Base-by-base conservation (phyloP, 768 basidiomycete species). In the Auriscalpium vulgare region DNA sequence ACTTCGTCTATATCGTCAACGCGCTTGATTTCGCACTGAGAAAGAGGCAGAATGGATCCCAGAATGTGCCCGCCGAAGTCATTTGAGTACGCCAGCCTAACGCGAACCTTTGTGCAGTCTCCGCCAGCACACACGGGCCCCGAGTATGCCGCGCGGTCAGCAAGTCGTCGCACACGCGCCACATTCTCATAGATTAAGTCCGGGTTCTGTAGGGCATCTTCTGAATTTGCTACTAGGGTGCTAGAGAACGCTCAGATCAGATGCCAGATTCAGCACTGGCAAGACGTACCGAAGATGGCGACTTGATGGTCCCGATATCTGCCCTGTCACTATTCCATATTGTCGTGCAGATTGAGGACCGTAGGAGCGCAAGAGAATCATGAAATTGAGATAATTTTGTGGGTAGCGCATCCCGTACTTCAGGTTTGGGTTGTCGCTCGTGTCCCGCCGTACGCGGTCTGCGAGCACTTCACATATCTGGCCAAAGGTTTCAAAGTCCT, bases 101-200 rank as follows among this genome's bases (percentile, higher is more conserved):
- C 50, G 3, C 62, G 56, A 7, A 69, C 68, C 52, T 71, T 69
- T 4, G 69, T 68, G 47, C 65, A 66, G 43, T 71, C 69, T 1
- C 63, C 62, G 3, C 57, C 64, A 23, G 66, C 54, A 1, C 61
- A 53, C 35, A 71, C 56, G 8, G 69, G 68, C 2, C 68, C 67
- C 13, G 29, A 44, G 43, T 66, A 68, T 0, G 50, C 34, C 8
- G 64, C 37, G 0, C 50, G 51, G 23, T 65, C 62, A 1, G 62
- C 55, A 16, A 67, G 59, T 1, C 67, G 60, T 59, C 65, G 67
- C 2, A 65, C 62, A 0, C 68, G 63, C 1, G 63, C 67, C 1
- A 69, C 51, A 48, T 69, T 69, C 54, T 68, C 65, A 48, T 48
- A 64, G 23, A 64, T 62, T 1, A 69, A 60, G 34, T 56, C 50